Percentiles rank a stretch among this genome's conserved stretches.
Evolutionary conservation across 23 red algal species (phyloP).

Genomic region (Gracilariopsis chorda): DNA sequence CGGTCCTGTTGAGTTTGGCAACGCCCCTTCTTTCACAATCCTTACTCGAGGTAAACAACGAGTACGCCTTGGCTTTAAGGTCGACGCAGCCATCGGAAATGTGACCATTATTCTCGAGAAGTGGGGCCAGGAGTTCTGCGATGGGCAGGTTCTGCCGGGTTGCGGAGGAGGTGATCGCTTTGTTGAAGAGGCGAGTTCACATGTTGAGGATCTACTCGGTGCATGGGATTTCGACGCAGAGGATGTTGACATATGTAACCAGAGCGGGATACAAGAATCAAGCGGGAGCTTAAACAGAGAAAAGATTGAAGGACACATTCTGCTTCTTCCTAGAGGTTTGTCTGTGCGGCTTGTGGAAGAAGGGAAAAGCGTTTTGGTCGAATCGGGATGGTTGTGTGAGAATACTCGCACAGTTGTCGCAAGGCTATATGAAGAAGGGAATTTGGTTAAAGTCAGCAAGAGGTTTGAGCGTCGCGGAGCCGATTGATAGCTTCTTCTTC

Average conservation of each 20-base stretch:
- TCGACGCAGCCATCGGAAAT: not conserved
- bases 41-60: conserved; percentile 2
- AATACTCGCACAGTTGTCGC: not conserved
- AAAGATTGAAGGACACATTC: not conserved
- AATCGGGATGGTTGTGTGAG: not conserved
- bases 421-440: not conserved
- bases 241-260: not conserved
- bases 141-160: conserved; percentile 55
- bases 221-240: not conserved
- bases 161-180: conserved; percentile 49
- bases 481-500: not conserved
- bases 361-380: not conserved
- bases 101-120: conserved; percentile 43
- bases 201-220: not conserved
- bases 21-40: not conserved
- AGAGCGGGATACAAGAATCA: not conserved
- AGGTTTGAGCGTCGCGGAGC: not conserved
- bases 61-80: conserved; percentile 24
- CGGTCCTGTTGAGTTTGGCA: not conserved
- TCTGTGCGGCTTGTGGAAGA: not conserved
- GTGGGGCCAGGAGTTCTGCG: conserved; percentile 21
- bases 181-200: not conserved
- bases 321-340: not conserved
- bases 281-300: not conserved
- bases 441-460: not conserved